Conservation (phyloP, 2,329 filamentous ascomycete genomes). For the Aspergillus phoenicis region DNA sequence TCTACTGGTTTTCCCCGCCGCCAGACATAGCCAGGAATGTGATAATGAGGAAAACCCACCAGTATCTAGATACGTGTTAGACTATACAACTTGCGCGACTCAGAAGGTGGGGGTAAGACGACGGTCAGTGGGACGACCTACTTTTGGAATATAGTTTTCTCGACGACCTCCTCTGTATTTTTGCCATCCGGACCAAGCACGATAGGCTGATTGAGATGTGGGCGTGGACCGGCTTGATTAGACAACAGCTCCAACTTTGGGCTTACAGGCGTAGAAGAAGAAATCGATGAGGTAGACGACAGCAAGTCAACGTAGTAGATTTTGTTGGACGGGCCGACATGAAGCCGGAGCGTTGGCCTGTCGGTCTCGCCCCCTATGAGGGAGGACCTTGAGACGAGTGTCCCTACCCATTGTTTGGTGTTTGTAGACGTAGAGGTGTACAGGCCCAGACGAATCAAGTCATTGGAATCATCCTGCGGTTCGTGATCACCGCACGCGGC, state of each 20-base stretch:
- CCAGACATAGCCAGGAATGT: conserved; percentile 46
- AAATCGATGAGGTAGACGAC: conserved; percentile 21
- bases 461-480: conserved; percentile 39
- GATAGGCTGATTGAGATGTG: conserved; percentile 45
- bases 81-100: neutral
- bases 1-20: conserved; percentile 37
- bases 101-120: neutral
- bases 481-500: conserved; percentile 4
- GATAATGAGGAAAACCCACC: conserved; percentile 50
- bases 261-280: conserved; percentile 19
- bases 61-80: conserved; percentile 41
- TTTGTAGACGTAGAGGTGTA: conserved; percentile 42
- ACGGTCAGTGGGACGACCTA: conserved; percentile 25
- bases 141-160: conserved; percentile 51
- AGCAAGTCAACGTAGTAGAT: conserved; percentile 45
- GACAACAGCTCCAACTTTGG: conserved; percentile 40
- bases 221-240: conserved; percentile 35
- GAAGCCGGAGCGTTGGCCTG: conserved; percentile 42
- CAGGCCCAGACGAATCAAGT: conserved; percentile 58
- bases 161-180: conserved; percentile 40
- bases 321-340: conserved; percentile 40
- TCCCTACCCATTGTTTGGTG: conserved; percentile 44
- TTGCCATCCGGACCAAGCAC: conserved; percentile 43
- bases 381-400: conserved; percentile 41
- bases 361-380: conserved; percentile 28